phyloP scores from a whole-genome alignment of 2,329 filamentous ascomycete species.

The Scorias spongiosa region DNA sequence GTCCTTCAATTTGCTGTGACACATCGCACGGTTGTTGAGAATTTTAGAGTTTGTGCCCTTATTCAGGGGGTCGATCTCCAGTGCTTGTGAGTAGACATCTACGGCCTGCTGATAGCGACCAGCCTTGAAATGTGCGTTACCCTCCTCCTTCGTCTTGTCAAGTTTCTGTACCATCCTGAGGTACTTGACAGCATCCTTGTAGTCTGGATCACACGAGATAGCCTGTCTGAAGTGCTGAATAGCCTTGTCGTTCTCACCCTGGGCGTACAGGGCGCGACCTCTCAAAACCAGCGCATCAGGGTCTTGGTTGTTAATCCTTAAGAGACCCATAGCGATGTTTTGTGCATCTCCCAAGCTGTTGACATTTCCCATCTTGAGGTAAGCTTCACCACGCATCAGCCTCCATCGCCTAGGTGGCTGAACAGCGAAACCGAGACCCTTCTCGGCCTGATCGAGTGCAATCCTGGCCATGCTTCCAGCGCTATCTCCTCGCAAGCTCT shows the following conservation, averaged over 20 bases:
- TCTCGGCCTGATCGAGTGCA: slow-evolving; percentile 80
- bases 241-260: slow-evolving; percentile 91
- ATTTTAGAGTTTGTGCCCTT: slow-evolving; percentile 90
- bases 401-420: slow-evolving; percentile 83
- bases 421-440: slow-evolving; percentile 58
- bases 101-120: slow-evolving; percentile 67
- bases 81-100: slow-evolving; percentile 66
- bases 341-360: slow-evolving; percentile 86
- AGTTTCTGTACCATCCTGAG: slow-evolving; percentile 82
- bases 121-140: slow-evolving; percentile 79
- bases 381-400: slow-evolving; percentile 79
- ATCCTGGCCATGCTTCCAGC: slow-evolving; percentile 84
- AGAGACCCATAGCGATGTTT: slow-evolving; percentile 75
- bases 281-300: slow-evolving; percentile 85
- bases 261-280: slow-evolving; percentile 72
- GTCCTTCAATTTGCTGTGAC: slow-evolving; percentile 68
- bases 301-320: slow-evolving; percentile 77
- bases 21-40: slow-evolving; percentile 81
- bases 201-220: slow-evolving; percentile 80
- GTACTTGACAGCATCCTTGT: slow-evolving; percentile 74
- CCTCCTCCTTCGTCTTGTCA: slow-evolving; percentile 84
- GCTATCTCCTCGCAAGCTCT: slow-evolving; percentile 57
- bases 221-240: slow-evolving; percentile 85
- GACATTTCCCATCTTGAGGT: slow-evolving; percentile 78
- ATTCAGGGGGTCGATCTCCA: slow-evolving; percentile 76